Evolutionary conservation across 768 basidiomycete genomes (phyloP).

Genomic region (Suillus clintonianus): DNA sequence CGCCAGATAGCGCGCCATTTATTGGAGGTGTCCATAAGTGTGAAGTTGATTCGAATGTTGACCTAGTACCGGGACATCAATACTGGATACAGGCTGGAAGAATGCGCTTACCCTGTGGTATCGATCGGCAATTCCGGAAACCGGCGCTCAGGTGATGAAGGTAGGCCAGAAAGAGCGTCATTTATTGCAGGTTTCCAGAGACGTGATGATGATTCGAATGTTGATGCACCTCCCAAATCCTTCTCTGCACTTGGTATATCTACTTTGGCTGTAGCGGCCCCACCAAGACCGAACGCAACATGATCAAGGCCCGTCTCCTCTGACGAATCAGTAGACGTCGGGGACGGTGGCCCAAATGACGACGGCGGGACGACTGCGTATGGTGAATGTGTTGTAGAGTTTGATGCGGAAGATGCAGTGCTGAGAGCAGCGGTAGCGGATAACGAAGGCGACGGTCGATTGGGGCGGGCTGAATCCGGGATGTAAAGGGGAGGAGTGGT

Average conservation of each 20-base stretch:
- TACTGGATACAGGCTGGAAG: neutral
- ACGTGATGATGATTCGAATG: constrained; percentile 21
- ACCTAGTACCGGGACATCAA: constrained; percentile 5
- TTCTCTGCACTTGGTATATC: constrained; percentile 5
- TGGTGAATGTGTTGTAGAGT: constrained; percentile 45
- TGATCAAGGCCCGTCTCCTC: constrained; percentile 49
- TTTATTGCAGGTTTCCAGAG: constrained; percentile 15
- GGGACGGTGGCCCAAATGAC: constrained; percentile 75
- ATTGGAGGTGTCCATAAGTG: constrained; percentile 13
- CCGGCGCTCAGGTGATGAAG: constrained; percentile 7
- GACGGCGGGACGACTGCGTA: constrained; percentile 72
- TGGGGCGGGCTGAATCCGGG: constrained; percentile 34
- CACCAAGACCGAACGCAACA: constrained; percentile 25
- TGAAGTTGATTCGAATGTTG: constrained; percentile 12
- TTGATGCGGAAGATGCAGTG: constrained; percentile 24
- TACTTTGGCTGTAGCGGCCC: neutral
- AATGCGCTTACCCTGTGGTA: constrained; percentile 19
- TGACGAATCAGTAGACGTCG: constrained; percentile 67
- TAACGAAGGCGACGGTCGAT: constrained; percentile 40
- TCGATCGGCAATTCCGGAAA: constrained; percentile 14
- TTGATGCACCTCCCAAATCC: constrained; percentile 27
- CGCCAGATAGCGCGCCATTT: constrained; percentile 21
- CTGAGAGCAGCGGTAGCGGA: constrained; percentile 14
- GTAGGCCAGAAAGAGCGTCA: constrained; percentile 20
- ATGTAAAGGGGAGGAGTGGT: constrained; percentile 33